Evolutionary conservation across 129 eudicot species (phyloP).

Genomic region (sunflower (Helianthus annuus)): DNA sequence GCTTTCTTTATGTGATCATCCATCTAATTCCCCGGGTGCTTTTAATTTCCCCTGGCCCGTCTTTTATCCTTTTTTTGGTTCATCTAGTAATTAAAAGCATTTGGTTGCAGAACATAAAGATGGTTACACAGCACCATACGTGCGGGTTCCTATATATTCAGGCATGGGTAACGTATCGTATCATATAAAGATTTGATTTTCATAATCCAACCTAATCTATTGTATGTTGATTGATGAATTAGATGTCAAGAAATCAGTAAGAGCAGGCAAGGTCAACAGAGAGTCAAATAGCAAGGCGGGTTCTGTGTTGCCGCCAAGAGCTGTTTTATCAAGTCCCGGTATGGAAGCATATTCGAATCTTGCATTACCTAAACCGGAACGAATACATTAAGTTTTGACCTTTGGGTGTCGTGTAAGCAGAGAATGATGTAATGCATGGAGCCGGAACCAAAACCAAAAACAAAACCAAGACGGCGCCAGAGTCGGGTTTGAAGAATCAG

Average conservation of each 20-base stretch:
- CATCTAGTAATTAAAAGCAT: neutral
- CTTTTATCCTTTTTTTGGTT: neutral
- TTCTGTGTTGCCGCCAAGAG: slow-evolving; percentile 78
- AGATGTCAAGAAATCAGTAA: slow-evolving; percentile 28
- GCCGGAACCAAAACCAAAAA: slow-evolving; percentile 38
- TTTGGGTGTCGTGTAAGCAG: slow-evolving; percentile 24
- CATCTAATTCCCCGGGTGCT: slow-evolving; percentile 40
- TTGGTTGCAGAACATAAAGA: slow-evolving; percentile 32
- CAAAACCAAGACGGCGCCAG: neutral
- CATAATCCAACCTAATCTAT: neutral
- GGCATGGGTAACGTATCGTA: neutral
- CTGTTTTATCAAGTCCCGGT: slow-evolving; percentile 94
- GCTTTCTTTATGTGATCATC: slow-evolving; percentile 27
- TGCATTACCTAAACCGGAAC: neutral
- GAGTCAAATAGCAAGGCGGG: slow-evolving; percentile 38
- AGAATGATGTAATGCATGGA: slow-evolving; percentile 51
- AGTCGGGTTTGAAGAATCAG: slow-evolving; percentile 41
- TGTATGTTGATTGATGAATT: slow-evolving; percentile 9
- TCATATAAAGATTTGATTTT: slow-evolving; percentile 26
- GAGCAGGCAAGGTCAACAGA: slow-evolving; percentile 26
- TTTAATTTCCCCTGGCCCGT: neutral
- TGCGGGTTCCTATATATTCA: slow-evolving; percentile 41
- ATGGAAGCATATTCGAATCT: neutral
- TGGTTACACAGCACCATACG: slow-evolving; percentile 41
- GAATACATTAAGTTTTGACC: slow-evolving; percentile 12